Evolutionary conservation across 208 protist species (phyloP), one percentile per base, ranked within the genome.

Genomic region (Phytomonas serpens): DNA sequence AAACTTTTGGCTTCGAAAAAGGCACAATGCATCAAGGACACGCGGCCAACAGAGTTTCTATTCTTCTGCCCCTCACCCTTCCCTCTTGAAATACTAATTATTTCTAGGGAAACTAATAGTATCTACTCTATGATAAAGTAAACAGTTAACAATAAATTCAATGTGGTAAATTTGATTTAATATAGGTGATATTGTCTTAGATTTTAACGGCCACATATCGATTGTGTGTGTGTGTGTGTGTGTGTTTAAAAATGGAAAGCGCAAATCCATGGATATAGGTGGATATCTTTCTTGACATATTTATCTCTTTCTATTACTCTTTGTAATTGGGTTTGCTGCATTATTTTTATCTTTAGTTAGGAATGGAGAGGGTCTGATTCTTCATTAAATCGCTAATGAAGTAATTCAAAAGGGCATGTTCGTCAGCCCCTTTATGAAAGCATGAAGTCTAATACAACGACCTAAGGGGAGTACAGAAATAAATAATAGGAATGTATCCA

Each of bases 361-460:
- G 16, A 19, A 27, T 27, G 19, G 11, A 27, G 16, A 4, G 19
- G 47, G 47, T 57, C 27, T 19, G 19, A 57, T 0, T 57, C 23
- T 57, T 57, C 47, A 9, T 57, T 19, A 57, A 27, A 5, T 57
- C 2, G 47, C 2, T 3, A 57, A 6, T 27, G 4, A 57, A 27
- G 47, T 9, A 57, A 23, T 57, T 5, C 23, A 57, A 57, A 57
- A 57, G 11, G 23, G 47, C 11, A 19, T 6, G 47, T 23, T 57
- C 23, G 47, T 57, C 47, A 57, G 16, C 47, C 1, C 47, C 27
- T 57, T 57, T 27, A 19, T 57, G 19, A 57, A 27, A 19, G 6
- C 10, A 57, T 19, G 2, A 51, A 38, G 23, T 63, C 9, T 37
- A 71, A 63, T 57, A 57, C 36, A 52, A 71, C 40, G 67, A 68